Evolutionary conservation across 75 land plant species (phyloP).

Genomic region (Azolla pinnata): DNA sequence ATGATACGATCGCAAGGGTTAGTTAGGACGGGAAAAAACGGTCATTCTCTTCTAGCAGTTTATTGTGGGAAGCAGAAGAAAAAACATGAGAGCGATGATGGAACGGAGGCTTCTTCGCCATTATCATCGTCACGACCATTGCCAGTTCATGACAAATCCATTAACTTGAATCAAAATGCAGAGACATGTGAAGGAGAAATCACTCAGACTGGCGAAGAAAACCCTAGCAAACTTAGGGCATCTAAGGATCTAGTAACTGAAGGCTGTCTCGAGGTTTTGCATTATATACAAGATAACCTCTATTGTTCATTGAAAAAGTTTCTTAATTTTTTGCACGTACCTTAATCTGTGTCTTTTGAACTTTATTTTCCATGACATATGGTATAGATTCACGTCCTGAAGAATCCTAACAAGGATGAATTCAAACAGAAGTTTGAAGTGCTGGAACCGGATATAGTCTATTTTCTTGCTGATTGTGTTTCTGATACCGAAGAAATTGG

Average conservation of each 20-base stretch:
- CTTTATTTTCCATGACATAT: neutral
- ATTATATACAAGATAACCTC: neutral
- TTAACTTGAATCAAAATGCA: conserved; percentile 8
- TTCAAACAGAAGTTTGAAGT: conserved; percentile 34
- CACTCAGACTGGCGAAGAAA: no score
- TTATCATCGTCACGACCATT: conserved; percentile 36
- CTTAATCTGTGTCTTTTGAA: neutral
- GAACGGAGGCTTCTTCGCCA: neutral
- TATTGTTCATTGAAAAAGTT: neutral
- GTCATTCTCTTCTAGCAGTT: conserved; percentile 46
- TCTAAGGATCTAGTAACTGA: conserved; percentile 1
- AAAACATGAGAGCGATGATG: conserved; percentile 11
- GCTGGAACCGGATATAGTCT: conserved; percentile 50
- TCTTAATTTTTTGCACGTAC: neutral
- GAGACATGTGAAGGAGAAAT: no score
- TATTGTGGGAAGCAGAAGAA: conserved; percentile 23
- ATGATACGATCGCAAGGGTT: neutral
- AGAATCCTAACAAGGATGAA: conserved; percentile 46
- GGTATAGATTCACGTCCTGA: conserved; percentile 60
- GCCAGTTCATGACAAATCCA: conserved; percentile 39
- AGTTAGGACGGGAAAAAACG: conserved; percentile 8
- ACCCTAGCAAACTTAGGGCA: neutral
- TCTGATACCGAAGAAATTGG: conserved; percentile 54
- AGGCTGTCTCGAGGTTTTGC: conserved; percentile 3
- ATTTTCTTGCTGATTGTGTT: conserved; percentile 44